Conservation (phyloP, 768 basidiomycete genomes). For the Naganishia antarctica region DNA sequence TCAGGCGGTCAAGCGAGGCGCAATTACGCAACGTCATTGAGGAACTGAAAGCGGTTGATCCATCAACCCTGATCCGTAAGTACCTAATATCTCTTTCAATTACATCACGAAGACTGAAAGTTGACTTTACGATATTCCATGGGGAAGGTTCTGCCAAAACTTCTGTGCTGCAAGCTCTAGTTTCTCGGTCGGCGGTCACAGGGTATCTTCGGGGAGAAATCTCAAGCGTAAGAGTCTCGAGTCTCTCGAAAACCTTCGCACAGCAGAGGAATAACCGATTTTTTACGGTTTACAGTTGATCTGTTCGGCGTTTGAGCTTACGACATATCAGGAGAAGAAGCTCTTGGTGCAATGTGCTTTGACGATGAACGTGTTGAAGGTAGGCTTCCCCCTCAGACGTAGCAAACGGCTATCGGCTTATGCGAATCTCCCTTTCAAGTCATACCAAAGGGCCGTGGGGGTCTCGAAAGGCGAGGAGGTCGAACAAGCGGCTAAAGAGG, state of each 20-base stretch:
- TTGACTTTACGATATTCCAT: too few relatives aligned
- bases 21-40: conserved; percentile 58
- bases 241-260: neutral
- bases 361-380: conserved; percentile 49
- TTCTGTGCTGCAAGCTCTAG: conserved; percentile 69
- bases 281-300: conserved; percentile 62
- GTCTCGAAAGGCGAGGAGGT: conserved; percentile 21
- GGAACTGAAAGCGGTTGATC: conserved; percentile 61
- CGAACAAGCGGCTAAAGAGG: conserved; percentile 19
- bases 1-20: conserved; percentile 59
- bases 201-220: conserved; percentile 55
- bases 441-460: conserved; percentile 36
- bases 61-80: conserved; percentile 64
- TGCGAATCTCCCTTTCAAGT: conserved; percentile 23
- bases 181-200: conserved; percentile 63
- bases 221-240: conserved; percentile 54
- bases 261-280: neutral
- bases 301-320: conserved; percentile 59
- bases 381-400: conserved; percentile 29
- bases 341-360: conserved; percentile 67
- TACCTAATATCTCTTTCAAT: conserved; percentile 23
- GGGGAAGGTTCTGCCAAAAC: conserved; percentile 62
- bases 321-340: conserved; percentile 54
- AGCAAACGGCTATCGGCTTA: neutral
- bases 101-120: neutral